Evolutionary conservation across 805 yeast species (phyloP).

Genomic region (Candida dajiaensis): DNA sequence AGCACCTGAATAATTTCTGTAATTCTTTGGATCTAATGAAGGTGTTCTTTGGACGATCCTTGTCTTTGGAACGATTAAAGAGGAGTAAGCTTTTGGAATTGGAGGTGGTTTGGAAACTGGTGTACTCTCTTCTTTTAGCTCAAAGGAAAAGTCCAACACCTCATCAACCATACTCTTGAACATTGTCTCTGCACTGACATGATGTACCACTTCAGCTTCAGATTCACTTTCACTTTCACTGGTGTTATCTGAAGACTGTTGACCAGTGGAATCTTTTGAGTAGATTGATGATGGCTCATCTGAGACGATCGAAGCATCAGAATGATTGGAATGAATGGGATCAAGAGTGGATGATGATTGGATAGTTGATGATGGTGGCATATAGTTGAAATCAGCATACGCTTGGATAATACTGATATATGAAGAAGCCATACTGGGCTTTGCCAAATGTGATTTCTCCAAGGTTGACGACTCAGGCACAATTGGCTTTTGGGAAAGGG

Average conservation of each 20-base stretch:
- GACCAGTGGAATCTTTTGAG: not conserved
- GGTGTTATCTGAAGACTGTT: not conserved
- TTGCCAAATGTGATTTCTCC: not conserved
- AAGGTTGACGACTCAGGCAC: not conserved
- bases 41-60: not conserved
- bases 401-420: conserved; percentile 7
- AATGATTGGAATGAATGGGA: not conserved
- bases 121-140: not conserved
- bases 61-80: not conserved
- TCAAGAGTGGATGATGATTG: not conserved
- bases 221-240: not conserved
- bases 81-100: not conserved
- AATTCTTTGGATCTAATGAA: not conserved
- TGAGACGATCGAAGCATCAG: not conserved
- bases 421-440: conserved; percentile 1
- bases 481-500: not conserved
- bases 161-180: not conserved
- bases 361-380: not conserved
- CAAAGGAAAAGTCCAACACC: not conserved
- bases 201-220: not conserved
- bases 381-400: not conserved
- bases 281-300: not conserved
- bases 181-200: not conserved
- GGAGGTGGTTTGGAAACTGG: not conserved
- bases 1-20: not conserved